Evolutionary conservation across 495 filamentous ascomycete species (phyloP).

Genomic region (Talaromyces proteolyticus): DNA sequence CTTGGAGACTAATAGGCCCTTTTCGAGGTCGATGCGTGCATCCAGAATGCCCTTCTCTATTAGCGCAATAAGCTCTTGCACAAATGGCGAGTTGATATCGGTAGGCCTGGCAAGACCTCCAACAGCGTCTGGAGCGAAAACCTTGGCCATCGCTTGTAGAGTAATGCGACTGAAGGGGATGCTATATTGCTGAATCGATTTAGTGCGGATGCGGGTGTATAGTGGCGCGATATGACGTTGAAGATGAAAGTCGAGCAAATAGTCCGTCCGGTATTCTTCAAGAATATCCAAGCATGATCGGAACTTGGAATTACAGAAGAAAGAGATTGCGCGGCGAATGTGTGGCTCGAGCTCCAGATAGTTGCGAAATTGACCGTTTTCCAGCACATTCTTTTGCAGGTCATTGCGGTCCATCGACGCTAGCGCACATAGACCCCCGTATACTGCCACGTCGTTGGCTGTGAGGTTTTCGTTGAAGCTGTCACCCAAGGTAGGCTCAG

Average conservation of each 20-base stretch:
- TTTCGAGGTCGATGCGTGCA: slow-evolving; percentile 78
- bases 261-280: slow-evolving; percentile 75
- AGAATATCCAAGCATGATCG: slow-evolving; percentile 75
- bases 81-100: slow-evolving; percentile 51
- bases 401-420: slow-evolving; percentile 79
- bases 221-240: slow-evolving; percentile 66
- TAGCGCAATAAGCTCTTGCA: slow-evolving; percentile 69
- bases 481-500: slow-evolving; percentile 43
- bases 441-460: slow-evolving; percentile 85
- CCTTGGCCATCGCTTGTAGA: slow-evolving; percentile 59
- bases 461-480: slow-evolving; percentile 68
- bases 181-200: slow-evolving; percentile 89
- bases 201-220: slow-evolving; percentile 69
- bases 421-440: slow-evolving; percentile 85
- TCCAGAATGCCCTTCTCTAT: slow-evolving; percentile 67
- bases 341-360: slow-evolving; percentile 94
- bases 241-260: slow-evolving; percentile 83
- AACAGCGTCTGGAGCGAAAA: slow-evolving; percentile 45
- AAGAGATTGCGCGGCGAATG: slow-evolving; percentile 80
- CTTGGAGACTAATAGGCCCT: slow-evolving; percentile 68
- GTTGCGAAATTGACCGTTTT: slow-evolving; percentile 70
- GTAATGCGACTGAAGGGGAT: slow-evolving; percentile 71
- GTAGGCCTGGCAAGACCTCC: slow-evolving; percentile 30
- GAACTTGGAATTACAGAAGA: slow-evolving; percentile 86
- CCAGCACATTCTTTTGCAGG: slow-evolving; percentile 70